Conservation (phyloP, 805 yeast species). For the Blastobotrys terrestris region DNA sequence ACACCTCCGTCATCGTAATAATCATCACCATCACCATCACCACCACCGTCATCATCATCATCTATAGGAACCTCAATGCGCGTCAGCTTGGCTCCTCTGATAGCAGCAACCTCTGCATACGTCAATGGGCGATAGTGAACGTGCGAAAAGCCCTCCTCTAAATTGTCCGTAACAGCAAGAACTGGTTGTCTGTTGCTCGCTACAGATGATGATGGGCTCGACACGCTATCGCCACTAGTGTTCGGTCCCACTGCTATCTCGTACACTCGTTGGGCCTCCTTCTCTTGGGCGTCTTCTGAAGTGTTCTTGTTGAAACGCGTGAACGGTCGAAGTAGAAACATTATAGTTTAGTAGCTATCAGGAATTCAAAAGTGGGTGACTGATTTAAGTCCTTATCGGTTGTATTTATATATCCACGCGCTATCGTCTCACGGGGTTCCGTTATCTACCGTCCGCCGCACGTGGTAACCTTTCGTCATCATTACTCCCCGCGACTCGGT, state of each 20-base stretch:
- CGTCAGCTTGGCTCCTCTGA: constrained; percentile 13
- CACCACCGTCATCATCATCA: constrained; percentile 21
- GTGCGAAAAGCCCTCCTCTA: constrained; percentile 40
- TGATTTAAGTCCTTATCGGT: background rate
- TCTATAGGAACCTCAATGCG: constrained; percentile 15
- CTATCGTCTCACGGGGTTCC: background rate
- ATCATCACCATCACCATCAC: no score
- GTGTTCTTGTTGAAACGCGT: background rate
- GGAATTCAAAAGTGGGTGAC: background rate
- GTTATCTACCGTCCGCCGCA: background rate
- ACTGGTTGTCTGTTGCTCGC: constrained; percentile 3
- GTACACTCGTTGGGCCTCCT: background rate
- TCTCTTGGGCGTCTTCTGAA: background rate
- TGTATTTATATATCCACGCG: background rate
- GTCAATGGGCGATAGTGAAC: constrained; percentile 43
- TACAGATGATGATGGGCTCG: background rate
- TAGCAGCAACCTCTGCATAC: constrained; percentile 48
- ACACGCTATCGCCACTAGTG: no score
- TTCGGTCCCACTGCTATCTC: background rate
- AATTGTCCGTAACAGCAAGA: constrained; percentile 14
- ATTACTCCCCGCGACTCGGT: no score
- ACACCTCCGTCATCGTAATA: no score
- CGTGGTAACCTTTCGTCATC: background rate
- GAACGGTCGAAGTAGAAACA: background rate
- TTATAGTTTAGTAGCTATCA: background rate